A percentile compares a stretch with the other conserved stretches of the same genome.
Conservation (phyloP, 768 basidiomycete genomes). For the Tricholoma sp. region DNA sequence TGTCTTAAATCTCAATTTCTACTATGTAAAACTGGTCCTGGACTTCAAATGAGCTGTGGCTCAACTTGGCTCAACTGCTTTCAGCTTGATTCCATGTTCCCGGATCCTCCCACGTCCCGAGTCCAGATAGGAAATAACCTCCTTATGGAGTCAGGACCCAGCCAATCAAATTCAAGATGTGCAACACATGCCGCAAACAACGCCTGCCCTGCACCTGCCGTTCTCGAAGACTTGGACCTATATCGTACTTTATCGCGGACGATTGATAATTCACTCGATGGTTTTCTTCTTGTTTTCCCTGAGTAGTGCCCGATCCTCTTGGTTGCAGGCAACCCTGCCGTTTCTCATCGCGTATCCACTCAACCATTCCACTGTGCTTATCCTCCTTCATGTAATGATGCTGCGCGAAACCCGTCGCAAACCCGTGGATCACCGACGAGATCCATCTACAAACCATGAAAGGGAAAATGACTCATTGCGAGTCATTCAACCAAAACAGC, state of each 20-base stretch:
- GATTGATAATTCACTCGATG: neutral
- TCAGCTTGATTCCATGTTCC: neutral
- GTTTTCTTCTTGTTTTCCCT: neutral
- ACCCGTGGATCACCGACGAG: no score
- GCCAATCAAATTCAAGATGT: neutral
- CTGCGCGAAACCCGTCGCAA: no score
- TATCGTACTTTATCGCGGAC: neutral
- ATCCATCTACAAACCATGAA: no score
- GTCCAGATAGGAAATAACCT: conserved; percentile 38
- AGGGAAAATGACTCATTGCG: no score
- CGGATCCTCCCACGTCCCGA: neutral
- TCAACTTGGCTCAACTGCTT: neutral
- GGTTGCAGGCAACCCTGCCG: neutral
- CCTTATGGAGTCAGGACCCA: conserved; percentile 42
- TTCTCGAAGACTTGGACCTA: neutral
- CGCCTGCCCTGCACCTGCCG: neutral
- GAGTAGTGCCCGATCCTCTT: neutral
- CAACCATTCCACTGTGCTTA: neutral
- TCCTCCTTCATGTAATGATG: neutral
- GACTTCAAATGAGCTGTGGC: neutral
- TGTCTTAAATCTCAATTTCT: neutral
- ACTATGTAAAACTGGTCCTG: neutral
- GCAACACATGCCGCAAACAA: neutral
- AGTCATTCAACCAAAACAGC: no score
- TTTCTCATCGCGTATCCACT: neutral